A percentile compares a stretch with the other conserved stretches of the same genome.
Conservation (phyloP, 208 protist genomes). For the Porcisia deanei region DNA sequence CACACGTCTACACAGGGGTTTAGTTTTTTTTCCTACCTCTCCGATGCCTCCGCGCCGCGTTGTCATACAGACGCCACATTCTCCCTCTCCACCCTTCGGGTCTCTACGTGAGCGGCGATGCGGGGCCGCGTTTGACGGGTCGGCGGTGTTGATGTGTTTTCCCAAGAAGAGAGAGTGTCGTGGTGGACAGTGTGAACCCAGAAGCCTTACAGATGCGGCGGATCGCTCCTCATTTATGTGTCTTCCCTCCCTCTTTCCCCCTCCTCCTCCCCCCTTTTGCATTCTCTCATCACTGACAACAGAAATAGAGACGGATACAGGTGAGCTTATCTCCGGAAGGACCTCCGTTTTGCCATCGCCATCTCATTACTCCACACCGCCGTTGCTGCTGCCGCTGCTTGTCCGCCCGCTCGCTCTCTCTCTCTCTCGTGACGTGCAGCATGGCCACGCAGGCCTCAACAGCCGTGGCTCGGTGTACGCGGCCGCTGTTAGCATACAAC, state of each 20-base stretch:
- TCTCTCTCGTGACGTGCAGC: neutral
- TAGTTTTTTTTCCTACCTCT: neutral
- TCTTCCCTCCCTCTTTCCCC: neutral
- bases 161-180: neutral
- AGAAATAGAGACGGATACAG: too few species aligned
- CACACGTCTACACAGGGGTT: neutral
- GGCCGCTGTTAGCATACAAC: constrained; percentile 45
- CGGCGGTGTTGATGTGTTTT: neutral
- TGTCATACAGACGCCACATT: neutral
- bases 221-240: neutral
- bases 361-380: too few species aligned
- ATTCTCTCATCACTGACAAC: too few species aligned
- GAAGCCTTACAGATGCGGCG: neutral
- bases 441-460: constrained; percentile 3
- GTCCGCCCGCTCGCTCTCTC: neutral
- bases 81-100: neutral
- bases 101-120: neutral
- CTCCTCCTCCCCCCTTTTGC: neutral
- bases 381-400: neutral
- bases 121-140: neutral
- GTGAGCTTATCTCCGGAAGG: too few species aligned
- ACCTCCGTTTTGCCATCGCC: too few species aligned
- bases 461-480: constrained; percentile 21
- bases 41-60: too few species aligned
- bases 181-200: neutral